phyloP scores from a whole-genome alignment of 495 filamentous ascomycete genomes.

The Aspergillus cristatus region DNA sequence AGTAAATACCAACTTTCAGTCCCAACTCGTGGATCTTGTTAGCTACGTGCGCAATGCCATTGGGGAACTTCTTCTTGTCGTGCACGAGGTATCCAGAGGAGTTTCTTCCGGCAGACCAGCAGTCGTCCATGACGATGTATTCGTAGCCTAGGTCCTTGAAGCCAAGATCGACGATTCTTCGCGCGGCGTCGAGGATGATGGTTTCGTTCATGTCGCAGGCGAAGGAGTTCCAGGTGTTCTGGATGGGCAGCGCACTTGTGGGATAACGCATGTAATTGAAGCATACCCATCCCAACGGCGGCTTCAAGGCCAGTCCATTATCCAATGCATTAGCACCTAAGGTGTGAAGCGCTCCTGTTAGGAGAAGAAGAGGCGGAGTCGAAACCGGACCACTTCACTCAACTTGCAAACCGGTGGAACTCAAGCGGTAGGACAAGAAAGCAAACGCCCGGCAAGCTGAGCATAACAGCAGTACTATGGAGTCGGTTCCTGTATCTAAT shows the following conservation, averaged over 20 bases:
- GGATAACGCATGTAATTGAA: no score
- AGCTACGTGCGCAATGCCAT: slow-evolving; percentile 50
- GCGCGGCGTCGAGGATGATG: slow-evolving; percentile 43
- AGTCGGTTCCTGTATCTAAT: no score
- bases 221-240: slow-evolving; percentile 53
- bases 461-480: no score
- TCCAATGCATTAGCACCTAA: slow-evolving; percentile 12
- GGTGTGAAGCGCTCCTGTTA: not conserved
- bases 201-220: slow-evolving; percentile 45
- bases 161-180: slow-evolving; percentile 40
- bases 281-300: slow-evolving; percentile 33
- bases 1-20: slow-evolving; percentile 59
- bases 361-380: slow-evolving; percentile 1
- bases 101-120: slow-evolving; percentile 49
- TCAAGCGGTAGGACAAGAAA: no score
- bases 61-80: slow-evolving; percentile 49
- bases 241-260: no score
- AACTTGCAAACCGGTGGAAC: no score
- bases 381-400: no score
- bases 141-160: slow-evolving; percentile 57
- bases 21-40: slow-evolving; percentile 50
- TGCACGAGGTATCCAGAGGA: slow-evolving; percentile 40
- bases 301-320: slow-evolving; percentile 34
- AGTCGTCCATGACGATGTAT: slow-evolving; percentile 57
- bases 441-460: no score